A percentile compares a stretch with the other conserved stretches of the same genome.
phyloP scores from a whole-genome alignment of 148 eudicot species.

The Beta vulgaris region DNA sequence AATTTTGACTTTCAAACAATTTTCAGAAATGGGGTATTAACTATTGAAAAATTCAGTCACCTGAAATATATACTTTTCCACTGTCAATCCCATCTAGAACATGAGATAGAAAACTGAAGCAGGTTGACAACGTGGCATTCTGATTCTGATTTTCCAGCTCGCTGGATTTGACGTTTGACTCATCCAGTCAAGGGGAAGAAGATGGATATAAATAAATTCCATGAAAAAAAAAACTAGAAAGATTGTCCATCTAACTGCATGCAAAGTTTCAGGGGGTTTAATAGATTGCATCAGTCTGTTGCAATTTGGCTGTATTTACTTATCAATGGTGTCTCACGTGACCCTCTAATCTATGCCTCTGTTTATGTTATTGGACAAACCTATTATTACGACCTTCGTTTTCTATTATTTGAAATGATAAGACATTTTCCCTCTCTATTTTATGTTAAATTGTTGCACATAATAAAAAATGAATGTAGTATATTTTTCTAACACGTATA shows the following conservation, averaged over 20 bases:
- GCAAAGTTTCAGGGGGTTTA: neutral
- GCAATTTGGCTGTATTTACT: neutral
- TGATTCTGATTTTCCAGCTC: neutral
- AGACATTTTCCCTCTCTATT: no score
- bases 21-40: no score
- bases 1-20: no score
- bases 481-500: no score
- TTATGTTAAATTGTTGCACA: no score
- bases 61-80: no score
- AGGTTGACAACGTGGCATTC: slow-evolving; percentile 6
- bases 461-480: no score
- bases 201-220: neutral
- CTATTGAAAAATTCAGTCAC: no score
- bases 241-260: neutral
- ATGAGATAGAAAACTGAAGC: neutral
- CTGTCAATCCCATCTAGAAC: no score
- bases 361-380: no score
- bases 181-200: neutral
- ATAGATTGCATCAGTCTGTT: neutral
- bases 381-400: no score
- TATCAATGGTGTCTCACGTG: neutral
- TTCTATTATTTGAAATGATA: no score
- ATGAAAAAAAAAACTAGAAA: neutral
- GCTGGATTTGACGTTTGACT: slow-evolving; percentile 4
- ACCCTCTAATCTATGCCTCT: neutral